phyloP scores from a whole-genome alignment of 345 rosid species.

The Corchorus capsularis region DNA sequence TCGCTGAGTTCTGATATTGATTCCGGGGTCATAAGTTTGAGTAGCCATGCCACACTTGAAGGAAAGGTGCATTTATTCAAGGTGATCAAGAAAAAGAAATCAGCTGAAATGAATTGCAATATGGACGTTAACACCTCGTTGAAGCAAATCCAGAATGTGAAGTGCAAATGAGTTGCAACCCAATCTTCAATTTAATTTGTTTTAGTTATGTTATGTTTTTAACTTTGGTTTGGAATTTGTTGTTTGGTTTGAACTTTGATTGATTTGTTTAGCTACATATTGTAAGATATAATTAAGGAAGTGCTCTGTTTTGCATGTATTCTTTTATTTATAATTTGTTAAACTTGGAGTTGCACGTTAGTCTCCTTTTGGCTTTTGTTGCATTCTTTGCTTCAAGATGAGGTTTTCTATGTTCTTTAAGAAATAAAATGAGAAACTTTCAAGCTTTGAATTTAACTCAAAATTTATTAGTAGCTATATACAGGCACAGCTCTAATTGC shows the following conservation, averaged over 20 bases:
- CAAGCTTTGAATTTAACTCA: too few species aligned
- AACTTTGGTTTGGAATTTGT: too few species aligned
- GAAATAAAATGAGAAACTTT: too few species aligned
- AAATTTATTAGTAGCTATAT: too few species aligned
- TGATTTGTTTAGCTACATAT: background rate
- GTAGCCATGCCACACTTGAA: background rate
- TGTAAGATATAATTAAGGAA: background rate
- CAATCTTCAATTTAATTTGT: background rate
- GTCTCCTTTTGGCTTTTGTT: background rate
- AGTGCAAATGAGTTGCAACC: background rate
- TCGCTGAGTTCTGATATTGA: background rate
- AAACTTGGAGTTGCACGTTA: background rate
- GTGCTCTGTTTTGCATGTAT: background rate
- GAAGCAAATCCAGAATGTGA: background rate
- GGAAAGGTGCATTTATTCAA: background rate
- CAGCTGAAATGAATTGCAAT: background rate
- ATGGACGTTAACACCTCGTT: background rate
- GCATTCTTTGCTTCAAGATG: background rate
- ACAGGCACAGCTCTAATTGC: too few species aligned
- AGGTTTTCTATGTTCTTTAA: background rate
- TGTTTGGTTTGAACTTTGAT: background rate
- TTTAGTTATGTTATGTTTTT: background rate
- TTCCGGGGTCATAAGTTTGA: background rate
- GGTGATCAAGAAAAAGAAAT: slow-evolving; percentile 3
- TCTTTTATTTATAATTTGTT: background rate